Conservation (phyloP, 495 filamentous ascomycete genomes). For the Neurospora sp. region DNA sequence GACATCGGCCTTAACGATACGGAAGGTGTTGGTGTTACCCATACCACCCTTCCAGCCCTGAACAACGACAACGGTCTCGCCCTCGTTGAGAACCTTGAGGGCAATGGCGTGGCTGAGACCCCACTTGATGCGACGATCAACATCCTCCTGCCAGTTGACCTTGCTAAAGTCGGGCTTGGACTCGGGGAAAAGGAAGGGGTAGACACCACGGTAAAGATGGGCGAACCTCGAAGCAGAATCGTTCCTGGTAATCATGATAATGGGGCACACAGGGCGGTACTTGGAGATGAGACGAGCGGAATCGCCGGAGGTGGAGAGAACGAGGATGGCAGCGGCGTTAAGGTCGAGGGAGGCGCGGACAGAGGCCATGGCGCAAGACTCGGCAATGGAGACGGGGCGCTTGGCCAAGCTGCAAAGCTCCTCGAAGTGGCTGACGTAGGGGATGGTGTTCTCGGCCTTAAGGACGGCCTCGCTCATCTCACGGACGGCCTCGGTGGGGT, state of each 20-base stretch:
- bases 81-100: conserved; percentile 71
- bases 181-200: conserved; percentile 90
- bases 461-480: conserved; percentile 98
- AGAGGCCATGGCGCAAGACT: conserved; percentile 92
- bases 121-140: conserved; percentile 94
- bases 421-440: conserved; percentile 93
- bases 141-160: conserved; percentile 95
- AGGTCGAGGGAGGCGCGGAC: conserved; percentile 90
- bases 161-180: conserved; percentile 82
- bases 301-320: conserved; percentile 81
- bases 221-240: conserved; percentile 74
- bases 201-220: conserved; percentile 94
- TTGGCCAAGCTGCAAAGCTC: conserved; percentile 76
- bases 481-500: conserved; percentile 81
- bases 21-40: conserved; percentile 91
- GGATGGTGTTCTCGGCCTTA: conserved; percentile 90
- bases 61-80: conserved; percentile 83
- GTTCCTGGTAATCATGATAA: conserved; percentile 95
- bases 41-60: conserved; percentile 93
- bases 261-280: conserved; percentile 96
- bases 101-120: conserved; percentile 75
- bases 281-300: conserved; percentile 93
- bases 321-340: conserved; percentile 89
- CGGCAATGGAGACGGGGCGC: conserved; percentile 72
- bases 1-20: conserved; percentile 47